These are phyloP conservation scores for Mallotus nudiflorus DNA, from an alignment of 345 rosid genomes.

Conservation along the genomic window DNA sequence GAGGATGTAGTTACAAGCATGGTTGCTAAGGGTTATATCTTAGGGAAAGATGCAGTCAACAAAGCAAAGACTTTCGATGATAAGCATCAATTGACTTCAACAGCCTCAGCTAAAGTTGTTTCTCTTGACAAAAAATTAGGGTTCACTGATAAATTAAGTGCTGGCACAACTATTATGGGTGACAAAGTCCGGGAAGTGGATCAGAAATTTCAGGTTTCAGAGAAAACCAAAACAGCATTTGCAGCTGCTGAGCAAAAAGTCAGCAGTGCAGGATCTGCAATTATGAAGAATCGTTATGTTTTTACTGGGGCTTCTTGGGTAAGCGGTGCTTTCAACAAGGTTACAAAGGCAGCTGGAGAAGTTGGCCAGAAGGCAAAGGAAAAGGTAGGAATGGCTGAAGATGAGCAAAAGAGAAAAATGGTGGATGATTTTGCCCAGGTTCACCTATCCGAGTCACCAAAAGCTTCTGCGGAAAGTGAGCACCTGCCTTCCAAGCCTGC, in stretches of 20 bases:
- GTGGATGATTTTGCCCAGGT: slow-evolving; percentile 82
- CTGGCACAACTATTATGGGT: slow-evolving; percentile 68
- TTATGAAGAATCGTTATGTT: slow-evolving; percentile 89
- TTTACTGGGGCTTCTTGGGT: slow-evolving; percentile 83
- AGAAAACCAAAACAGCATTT: slow-evolving; percentile 87
- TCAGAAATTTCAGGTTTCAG: slow-evolving; percentile 90
- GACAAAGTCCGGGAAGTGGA: slow-evolving; percentile 93
- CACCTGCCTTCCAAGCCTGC: slow-evolving; percentile 51
- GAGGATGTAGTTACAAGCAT: slow-evolving; percentile 89
- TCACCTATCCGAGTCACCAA: slow-evolving; percentile 84
- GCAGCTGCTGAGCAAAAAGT: slow-evolving; percentile 87
- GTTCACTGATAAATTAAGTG: slow-evolving; percentile 74
- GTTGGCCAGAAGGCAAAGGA: slow-evolving; percentile 96
- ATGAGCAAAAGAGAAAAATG: slow-evolving; percentile 79
- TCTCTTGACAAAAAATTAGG: slow-evolving; percentile 86
- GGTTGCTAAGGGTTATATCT: slow-evolving; percentile 89
- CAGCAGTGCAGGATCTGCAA: slow-evolving; percentile 81
- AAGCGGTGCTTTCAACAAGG: slow-evolving; percentile 77
- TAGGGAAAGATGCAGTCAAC: slow-evolving; percentile 87
- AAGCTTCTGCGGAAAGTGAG: slow-evolving; percentile 39
- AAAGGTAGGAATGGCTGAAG: slow-evolving; percentile 73
- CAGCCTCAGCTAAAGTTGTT: slow-evolving; percentile 84
- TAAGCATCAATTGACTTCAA: slow-evolving; percentile 83
- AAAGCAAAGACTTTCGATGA: slow-evolving; percentile 87
- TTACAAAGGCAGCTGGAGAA: slow-evolving; percentile 90